phyloP scores from a whole-genome alignment of 768 basidiomycete species.

The Porphyrellus cyaneotinctus region DNA sequence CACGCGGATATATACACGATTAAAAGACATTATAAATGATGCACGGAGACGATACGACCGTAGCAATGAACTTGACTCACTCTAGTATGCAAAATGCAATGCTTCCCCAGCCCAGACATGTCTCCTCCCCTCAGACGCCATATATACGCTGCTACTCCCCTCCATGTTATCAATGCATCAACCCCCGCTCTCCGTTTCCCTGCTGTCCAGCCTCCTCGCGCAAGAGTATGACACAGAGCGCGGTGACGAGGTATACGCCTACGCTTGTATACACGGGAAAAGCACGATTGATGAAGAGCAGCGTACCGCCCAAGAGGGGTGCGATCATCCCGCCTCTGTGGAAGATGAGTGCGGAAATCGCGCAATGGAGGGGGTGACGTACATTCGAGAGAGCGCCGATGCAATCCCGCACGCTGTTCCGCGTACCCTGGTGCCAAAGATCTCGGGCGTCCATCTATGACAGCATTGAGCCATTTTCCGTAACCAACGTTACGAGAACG shows the following conservation, averaged over 20 bases:
- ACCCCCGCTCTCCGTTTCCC: conserved; percentile 9
- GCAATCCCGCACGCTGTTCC: conserved; percentile 89
- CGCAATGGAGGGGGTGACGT: conserved; percentile 17
- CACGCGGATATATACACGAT: too few species aligned
- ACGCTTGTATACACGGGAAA: conserved; percentile 78
- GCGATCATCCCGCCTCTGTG: conserved; percentile 85
- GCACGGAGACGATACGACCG: too few species aligned
- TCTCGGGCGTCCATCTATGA: conserved; percentile 74
- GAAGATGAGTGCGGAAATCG: neutral
- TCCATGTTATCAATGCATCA: conserved; percentile 13
- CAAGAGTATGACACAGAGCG: conserved; percentile 57
- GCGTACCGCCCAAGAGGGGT: conserved; percentile 69
- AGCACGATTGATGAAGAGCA: conserved; percentile 62
- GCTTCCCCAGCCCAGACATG: too few species aligned
- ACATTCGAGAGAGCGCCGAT: conserved; percentile 82
- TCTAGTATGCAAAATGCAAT: too few species aligned
- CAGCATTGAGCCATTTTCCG: neutral
- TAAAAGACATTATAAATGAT: too few species aligned
- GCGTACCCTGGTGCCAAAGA: conserved; percentile 80
- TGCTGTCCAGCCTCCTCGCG: conserved; percentile 45
- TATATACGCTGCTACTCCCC: too few species aligned
- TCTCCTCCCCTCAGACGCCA: too few species aligned
- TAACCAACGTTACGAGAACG: neutral
- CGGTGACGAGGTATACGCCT: conserved; percentile 59
- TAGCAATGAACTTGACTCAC: too few species aligned